A percentile compares a stretch with the other conserved stretches of the same genome.
Conservation (phyloP, 768 basidiomycete species). For the Glaciozyma martinii region DNA sequence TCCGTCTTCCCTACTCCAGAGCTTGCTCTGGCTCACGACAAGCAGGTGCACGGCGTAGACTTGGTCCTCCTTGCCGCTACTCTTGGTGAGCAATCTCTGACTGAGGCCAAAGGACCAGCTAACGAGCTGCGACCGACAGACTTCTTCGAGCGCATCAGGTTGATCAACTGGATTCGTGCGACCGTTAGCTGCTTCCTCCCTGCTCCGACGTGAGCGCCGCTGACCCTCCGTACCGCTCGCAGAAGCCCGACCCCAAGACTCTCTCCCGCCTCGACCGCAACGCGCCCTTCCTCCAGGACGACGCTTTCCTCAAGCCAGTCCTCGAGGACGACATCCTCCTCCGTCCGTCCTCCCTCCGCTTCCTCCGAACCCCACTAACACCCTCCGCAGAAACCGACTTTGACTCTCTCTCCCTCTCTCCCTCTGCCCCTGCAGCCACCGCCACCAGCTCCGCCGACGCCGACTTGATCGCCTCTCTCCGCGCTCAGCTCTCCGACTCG, state of each 20-base stretch:
- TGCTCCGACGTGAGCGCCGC: neutral
- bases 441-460: slow-evolving; percentile 44
- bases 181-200: slow-evolving; percentile 45
- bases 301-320: slow-evolving; percentile 71
- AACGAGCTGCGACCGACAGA: slow-evolving; percentile 41
- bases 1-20: slow-evolving; percentile 52
- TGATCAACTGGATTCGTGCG: slow-evolving; percentile 80
- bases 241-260: slow-evolving; percentile 49
- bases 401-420: slow-evolving; percentile 45
- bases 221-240: slow-evolving; percentile 1
- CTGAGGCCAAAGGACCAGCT: neutral
- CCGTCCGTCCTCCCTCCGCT: slow-evolving; percentile 49
- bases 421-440: neutral
- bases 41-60: slow-evolving; percentile 54
- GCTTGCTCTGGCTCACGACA: slow-evolving; percentile 58
- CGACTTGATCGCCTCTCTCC: slow-evolving; percentile 33
- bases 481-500: slow-evolving; percentile 26
- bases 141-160: slow-evolving; percentile 64
- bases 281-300: slow-evolving; percentile 55
- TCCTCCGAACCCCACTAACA: neutral
- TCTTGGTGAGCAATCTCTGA: slow-evolving; percentile 48
- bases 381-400: slow-evolving; percentile 52
- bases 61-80: slow-evolving; percentile 48
- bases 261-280: slow-evolving; percentile 39
- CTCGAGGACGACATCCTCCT: slow-evolving; percentile 81